Base-by-base conservation (phyloP, 2,329 filamentous ascomycete species). In the Raffaelea deltoideospora region DNA sequence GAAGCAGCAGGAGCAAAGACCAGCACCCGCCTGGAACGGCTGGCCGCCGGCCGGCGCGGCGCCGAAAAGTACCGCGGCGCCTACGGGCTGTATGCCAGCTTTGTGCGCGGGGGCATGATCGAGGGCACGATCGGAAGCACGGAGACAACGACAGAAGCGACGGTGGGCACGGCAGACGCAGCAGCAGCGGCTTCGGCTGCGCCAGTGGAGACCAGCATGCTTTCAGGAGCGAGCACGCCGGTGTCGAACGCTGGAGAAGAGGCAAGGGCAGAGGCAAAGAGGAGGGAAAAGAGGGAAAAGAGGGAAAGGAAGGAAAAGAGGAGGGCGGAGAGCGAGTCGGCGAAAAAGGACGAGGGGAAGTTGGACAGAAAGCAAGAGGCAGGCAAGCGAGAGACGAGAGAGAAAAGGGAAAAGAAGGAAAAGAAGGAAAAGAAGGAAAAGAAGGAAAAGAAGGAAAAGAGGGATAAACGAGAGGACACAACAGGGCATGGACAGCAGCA, bases 41-140 rank as follows among this genome's bases (percentile, higher is more conserved):
- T 62, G 47, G 41, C 65, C 2, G 57, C 58, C 6, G 62, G 65
- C 24, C 70, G 40, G 21, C 36, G 37, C 20, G 46, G 66, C 3
- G 58, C 59, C 5, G 61, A 64, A 31, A 72, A 68, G 46, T 75
- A 76, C 56, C 76, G 72, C 37, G 67, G 70, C 47, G 53, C 61
- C 49, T 64, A 67, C n/a, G 72, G 72, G 1, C 62, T 96, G 8
- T 94, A 94, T 53, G 72, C 77, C 9, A 79, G 76, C 35, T 96
- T 98, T 53, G 84, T 96, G 19, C 74, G 72, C 44, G 90, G 90
- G 9, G 81, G 86, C 37, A 63, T 75, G 18, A 64, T 96, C 39
- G 64, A 72, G 29, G 86, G 87, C 3, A 92, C 85, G 3, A 56
- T 84, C 26, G 24, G 18, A 4, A 39, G 31, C 31, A 43, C 42